These are phyloP conservation scores for Aspergillus pseudotamarii DNA, from an alignment of 2,329 filamentous ascomycete genomes.

Conservation along the genomic window DNA sequence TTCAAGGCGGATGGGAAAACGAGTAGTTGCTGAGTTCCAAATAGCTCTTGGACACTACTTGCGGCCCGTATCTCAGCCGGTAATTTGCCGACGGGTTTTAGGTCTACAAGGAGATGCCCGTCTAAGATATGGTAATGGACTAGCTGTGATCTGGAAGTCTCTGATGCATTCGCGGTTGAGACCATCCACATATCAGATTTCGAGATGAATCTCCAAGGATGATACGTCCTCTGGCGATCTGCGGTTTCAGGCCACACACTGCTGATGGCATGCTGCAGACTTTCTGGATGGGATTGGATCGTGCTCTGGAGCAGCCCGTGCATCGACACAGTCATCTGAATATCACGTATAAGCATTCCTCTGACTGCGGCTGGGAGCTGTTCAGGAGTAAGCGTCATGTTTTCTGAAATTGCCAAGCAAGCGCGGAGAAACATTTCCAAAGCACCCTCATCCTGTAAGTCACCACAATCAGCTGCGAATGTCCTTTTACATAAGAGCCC, in stretches of 20 bases:
- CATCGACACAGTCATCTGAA: conserved; percentile 47
- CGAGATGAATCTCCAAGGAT: conserved; percentile 23
- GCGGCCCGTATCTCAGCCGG: conserved; percentile 54
- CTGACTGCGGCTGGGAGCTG: background rate
- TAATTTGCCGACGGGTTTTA: conserved; percentile 54
- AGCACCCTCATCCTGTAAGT: background rate
- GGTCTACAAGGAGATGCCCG: conserved; percentile 54
- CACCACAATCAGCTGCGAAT: background rate
- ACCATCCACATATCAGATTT: conserved; percentile 31
- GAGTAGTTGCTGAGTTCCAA: background rate
- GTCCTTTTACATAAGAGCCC: conserved; percentile 1
- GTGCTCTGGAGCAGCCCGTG: conserved; percentile 35
- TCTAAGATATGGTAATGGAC: conserved; percentile 51
- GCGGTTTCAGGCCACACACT: conserved; percentile 47
- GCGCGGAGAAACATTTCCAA: conserved; percentile 3
- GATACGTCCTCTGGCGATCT: conserved; percentile 18
- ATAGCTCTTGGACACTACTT: conserved; percentile 29
- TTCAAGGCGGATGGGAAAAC: background rate
- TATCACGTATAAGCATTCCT: conserved; percentile 48
- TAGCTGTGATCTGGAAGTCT: conserved; percentile 33
- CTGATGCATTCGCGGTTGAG: conserved; percentile 29
- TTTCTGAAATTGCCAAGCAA: background rate
- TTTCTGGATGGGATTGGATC: conserved; percentile 31
- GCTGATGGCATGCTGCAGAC: conserved; percentile 40
- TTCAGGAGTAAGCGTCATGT: background rate